Evolutionary conservation across 768 basidiomycete genomes (phyloP).

Genomic region (Amanita pallidorosea): DNA sequence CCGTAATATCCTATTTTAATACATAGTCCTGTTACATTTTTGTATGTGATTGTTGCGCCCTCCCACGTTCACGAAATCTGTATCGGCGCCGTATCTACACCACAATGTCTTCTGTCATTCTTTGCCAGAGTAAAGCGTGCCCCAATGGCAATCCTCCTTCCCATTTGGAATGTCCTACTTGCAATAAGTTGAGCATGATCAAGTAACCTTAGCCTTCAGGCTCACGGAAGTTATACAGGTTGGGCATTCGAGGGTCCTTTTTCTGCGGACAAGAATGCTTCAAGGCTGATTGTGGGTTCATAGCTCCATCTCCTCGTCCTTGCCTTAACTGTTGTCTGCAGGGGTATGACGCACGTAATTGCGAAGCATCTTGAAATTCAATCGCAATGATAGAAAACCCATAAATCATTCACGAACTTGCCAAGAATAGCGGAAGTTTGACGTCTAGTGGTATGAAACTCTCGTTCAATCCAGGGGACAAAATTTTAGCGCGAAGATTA

Average conservation of each 20-base stretch:
- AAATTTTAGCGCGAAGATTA: constrained; percentile 13
- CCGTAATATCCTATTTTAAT: neutral
- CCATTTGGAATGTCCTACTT: constrained; percentile 85
- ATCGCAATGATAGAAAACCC: constrained; percentile 50
- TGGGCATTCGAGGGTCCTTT: constrained; percentile 75
- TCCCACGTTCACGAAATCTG: constrained; percentile 1
- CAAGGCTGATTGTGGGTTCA: constrained; percentile 79
- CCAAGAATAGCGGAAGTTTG: constrained; percentile 19
- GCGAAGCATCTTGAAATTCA: neutral
- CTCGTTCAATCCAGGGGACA: neutral
- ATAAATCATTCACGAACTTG: constrained; percentile 71
- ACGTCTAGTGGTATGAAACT: constrained; percentile 2
- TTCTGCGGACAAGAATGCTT: constrained; percentile 97
- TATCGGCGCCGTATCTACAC: neutral
- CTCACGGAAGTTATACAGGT: constrained; percentile 30
- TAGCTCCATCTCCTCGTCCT: neutral
- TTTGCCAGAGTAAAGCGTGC: constrained; percentile 63
- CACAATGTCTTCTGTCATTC: constrained; percentile 18
- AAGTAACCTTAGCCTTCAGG: constrained; percentile 5
- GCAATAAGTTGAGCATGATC: constrained; percentile 60
- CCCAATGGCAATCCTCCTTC: constrained; percentile 80
- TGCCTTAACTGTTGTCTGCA: constrained; percentile 12
- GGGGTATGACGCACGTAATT: constrained; percentile 20
- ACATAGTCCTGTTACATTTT: neutral
- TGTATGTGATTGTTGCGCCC: neutral